Evolutionary conservation across 179 eudicot genomes (phyloP).

Genomic region (Heliamphora pulchella): DNA sequence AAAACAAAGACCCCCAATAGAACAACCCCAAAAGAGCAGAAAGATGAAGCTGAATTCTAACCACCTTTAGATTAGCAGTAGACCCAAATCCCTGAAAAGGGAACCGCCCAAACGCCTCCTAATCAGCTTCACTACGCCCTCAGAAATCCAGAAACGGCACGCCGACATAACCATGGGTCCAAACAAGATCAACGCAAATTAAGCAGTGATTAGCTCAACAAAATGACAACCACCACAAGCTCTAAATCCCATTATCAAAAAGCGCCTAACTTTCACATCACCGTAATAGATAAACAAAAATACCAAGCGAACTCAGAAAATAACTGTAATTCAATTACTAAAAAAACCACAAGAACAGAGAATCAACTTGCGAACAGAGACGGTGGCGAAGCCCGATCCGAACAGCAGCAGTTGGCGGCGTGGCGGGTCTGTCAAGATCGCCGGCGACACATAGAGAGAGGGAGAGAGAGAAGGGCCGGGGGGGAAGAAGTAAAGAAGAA

Average conservation of each 20-base stretch:
- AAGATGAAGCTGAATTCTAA: not conserved
- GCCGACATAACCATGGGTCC: conserved; percentile 32
- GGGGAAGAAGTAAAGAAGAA: not conserved
- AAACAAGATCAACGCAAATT: conserved; percentile 33
- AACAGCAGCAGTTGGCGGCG: not conserved
- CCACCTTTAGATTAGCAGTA: conserved; percentile 8
- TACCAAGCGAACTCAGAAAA: not conserved
- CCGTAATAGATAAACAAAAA: not conserved
- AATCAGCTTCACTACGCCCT: conserved; percentile 28
- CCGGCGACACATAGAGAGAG: conserved; percentile 17
- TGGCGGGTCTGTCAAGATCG: conserved; percentile 13
- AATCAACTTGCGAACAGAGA: conserved; percentile 12
- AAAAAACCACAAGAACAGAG: not conserved
- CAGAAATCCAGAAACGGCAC: conserved; percentile 33
- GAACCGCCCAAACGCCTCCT: conserved; percentile 13
- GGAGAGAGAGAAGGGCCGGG: not conserved
- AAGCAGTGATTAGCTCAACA: conserved; percentile 29
- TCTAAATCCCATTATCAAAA: conserved; percentile 11
- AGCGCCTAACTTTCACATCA: not conserved
- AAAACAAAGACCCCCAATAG: conserved; percentile 12
- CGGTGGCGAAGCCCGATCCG: conserved; percentile 12
- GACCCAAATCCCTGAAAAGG: conserved; percentile 9
- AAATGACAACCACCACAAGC: conserved; percentile 19
- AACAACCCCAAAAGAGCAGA: not conserved
- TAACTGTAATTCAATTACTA: not conserved